Conservation (phyloP, 2,329 filamentous ascomycete genomes). For the Arthrobotrys musiformis region DNA sequence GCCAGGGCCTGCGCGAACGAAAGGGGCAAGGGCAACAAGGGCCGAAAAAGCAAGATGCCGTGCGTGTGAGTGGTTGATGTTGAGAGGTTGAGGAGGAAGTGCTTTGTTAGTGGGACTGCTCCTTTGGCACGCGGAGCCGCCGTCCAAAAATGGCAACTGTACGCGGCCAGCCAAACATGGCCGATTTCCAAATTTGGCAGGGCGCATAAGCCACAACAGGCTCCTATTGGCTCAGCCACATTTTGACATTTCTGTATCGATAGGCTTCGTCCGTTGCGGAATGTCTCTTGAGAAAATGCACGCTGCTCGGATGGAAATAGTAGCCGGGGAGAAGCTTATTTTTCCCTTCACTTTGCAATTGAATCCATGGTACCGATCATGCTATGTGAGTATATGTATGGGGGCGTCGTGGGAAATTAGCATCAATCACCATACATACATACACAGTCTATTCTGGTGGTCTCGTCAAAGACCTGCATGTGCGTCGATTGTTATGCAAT, state of each 20-base stretch:
- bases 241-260: slow-evolving; percentile 11
- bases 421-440: not conserved
- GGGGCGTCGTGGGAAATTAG: not conserved
- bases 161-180: slow-evolving; percentile 21
- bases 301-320: not conserved
- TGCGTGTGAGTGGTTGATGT: not conserved
- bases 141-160: not conserved
- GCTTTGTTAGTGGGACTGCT: not conserved
- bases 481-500: slow-evolving; percentile 9
- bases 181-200: slow-evolving; percentile 28
- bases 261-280: not conserved
- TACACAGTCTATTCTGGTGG: no score
- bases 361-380: no score
- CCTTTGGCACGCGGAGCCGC: slow-evolving; percentile 24
- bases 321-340: slow-evolving; percentile 11
- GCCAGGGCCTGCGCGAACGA: slow-evolving; percentile 10
- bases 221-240: slow-evolving; percentile 16
- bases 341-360: not conserved
- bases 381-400: no score
- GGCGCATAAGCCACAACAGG: slow-evolving; percentile 30
- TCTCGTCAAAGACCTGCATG: slow-evolving; percentile 7
- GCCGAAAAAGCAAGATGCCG: slow-evolving; percentile 14
- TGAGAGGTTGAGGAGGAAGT: not conserved
- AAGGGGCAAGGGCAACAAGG: slow-evolving; percentile 20
- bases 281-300: slow-evolving; percentile 18